phyloP scores from a whole-genome alignment of 805 yeast species.

The Candida tallmaniae region DNA sequence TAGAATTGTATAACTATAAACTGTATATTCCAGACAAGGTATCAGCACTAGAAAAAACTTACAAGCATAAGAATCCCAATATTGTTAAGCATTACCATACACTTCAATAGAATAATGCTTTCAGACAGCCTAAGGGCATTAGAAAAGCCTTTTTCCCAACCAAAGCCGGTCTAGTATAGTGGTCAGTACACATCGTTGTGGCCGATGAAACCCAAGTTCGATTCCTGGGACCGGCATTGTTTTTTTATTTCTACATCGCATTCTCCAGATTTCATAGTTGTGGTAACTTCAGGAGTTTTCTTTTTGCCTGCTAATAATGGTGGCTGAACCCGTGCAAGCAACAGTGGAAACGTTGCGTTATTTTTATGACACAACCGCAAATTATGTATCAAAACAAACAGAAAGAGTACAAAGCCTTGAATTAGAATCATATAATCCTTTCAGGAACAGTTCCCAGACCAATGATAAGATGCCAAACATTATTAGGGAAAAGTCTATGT shows the following conservation, averaged over 20 bases:
- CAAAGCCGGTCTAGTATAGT: slow-evolving; percentile 46
- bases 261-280: background rate
- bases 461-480: background rate
- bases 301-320: slow-evolving; percentile 28
- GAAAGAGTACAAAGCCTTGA: slow-evolving; percentile 17
- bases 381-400: slow-evolving; percentile 18
- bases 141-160: background rate
- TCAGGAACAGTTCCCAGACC: slow-evolving; percentile 1
- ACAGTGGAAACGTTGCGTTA: slow-evolving; percentile 26
- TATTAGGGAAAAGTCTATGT: too few relatives aligned
- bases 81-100: too few relatives aligned
- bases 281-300: background rate
- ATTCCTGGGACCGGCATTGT: slow-evolving; percentile 47
- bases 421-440: slow-evolving; percentile 10
- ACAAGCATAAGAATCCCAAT: too few relatives aligned
- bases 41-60: too few relatives aligned
- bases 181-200: slow-evolving; percentile 48
- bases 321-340: slow-evolving; percentile 43
- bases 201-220: slow-evolving; percentile 50
- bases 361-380: slow-evolving; percentile 17
- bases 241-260: slow-evolving; percentile 1
- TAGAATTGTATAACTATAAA: too few relatives aligned
- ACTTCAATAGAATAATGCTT: too few relatives aligned
- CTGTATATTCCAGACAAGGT: too few relatives aligned
- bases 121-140: background rate